Percentiles rank a stretch among this genome's conserved stretches.
phyloP scores from a whole-genome alignment of 345 rosid species.

The Eucalyptus microcorys region DNA sequence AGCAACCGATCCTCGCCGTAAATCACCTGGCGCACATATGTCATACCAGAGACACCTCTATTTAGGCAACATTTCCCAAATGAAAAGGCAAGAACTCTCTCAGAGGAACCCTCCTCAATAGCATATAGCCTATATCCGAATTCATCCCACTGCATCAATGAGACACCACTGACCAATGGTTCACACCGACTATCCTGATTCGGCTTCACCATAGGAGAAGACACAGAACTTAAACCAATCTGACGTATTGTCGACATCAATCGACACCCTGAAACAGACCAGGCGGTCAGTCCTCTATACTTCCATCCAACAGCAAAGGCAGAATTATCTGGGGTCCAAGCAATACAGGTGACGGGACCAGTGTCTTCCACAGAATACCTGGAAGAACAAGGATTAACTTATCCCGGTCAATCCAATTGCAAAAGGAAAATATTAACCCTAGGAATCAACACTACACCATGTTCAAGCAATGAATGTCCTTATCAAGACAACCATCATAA shows the following conservation, averaged over 20 bases:
- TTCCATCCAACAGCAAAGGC: conserved; percentile 99
- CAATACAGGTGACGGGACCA: conserved; percentile 85
- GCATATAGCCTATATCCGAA: conserved; percentile 85
- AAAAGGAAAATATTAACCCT: neutral
- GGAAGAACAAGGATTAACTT: conserved; percentile 5
- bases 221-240: conserved; percentile 69
- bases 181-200: conserved; percentile 75
- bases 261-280: conserved; percentile 98
- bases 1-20: conserved; percentile 96
- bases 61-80: conserved; percentile 94
- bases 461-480: neutral
- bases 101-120: conserved; percentile 74
- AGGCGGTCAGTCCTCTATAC: conserved; percentile 87
- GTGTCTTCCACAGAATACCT: conserved; percentile 90
- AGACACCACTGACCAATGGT: conserved; percentile 82
- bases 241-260: conserved; percentile 97
- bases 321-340: conserved; percentile 97
- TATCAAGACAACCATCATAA: neutral
- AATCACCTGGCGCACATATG: conserved; percentile 85
- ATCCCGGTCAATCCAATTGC: neutral
- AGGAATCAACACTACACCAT: neutral
- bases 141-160: conserved; percentile 95
- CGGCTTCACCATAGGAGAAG: conserved; percentile 66
- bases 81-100: conserved; percentile 84
- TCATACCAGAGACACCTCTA: conserved; percentile 92